Evolutionary conservation across 2,329 filamentous ascomycete species (phyloP).

Genomic region (Talaromyces pinophilus): DNA sequence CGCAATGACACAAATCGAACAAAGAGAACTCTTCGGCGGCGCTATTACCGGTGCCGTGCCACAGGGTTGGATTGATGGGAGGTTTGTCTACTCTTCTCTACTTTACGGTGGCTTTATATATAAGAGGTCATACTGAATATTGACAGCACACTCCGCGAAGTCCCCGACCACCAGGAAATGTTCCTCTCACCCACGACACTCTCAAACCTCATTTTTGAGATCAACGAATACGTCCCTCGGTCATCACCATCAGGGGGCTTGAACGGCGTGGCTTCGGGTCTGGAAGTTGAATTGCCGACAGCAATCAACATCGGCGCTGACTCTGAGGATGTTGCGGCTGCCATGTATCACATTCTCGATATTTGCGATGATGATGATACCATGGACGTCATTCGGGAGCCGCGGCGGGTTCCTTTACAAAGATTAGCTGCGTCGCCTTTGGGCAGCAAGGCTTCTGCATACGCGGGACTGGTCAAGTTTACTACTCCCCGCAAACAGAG

Average conservation of each 20-base stretch:
- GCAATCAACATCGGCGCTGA: constrained; percentile 53
- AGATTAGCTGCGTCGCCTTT: constrained; percentile 50
- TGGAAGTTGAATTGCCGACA: not conserved
- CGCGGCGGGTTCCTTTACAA: constrained; percentile 49
- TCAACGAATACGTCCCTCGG: constrained; percentile 72
- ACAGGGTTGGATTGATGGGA: constrained; percentile 40
- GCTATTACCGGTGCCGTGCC: constrained; percentile 39
- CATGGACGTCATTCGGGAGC: constrained; percentile 67
- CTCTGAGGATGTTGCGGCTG: constrained; percentile 66
- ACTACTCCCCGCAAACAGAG: constrained; percentile 27
- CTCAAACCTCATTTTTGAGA: constrained; percentile 85
- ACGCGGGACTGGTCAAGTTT: constrained; percentile 35
- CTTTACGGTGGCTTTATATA: not conserved
- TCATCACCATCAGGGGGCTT: constrained; percentile 27
- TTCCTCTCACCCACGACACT: constrained; percentile 82
- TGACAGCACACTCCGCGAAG: constrained; percentile 38
- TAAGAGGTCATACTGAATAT: not conserved
- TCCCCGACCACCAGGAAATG: constrained; percentile 75
- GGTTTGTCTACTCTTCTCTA: constrained; percentile 29
- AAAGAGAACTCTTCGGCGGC: constrained; percentile 39
- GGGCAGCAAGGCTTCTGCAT: constrained; percentile 26
- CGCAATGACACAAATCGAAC: constrained; percentile 23
- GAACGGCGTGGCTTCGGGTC: constrained; percentile 24
- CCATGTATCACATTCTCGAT: constrained; percentile 69
- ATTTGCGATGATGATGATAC: constrained; percentile 65